Percentiles rank a stretch among this genome's conserved stretches.
Evolutionary conservation across 768 basidiomycete species (phyloP).

Genomic region (Rhizopogon roseolus): DNA sequence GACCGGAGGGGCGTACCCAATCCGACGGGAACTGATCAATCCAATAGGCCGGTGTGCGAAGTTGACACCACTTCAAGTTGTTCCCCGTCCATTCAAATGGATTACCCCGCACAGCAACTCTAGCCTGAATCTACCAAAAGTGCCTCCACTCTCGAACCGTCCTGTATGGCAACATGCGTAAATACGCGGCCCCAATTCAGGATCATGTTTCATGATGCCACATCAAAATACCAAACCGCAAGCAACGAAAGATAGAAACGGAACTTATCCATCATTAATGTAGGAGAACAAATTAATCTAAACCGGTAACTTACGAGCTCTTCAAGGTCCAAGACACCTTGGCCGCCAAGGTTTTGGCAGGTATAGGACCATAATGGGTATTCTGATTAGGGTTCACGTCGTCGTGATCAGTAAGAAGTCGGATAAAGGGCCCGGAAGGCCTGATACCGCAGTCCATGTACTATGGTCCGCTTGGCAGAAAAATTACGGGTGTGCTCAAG

Average conservation of each 20-base stretch:
- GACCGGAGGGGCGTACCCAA: constrained; percentile 15
- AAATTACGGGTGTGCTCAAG: background rate
- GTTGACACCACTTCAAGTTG: constrained; percentile 14
- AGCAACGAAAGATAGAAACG: background rate
- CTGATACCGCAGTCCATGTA: constrained; percentile 9
- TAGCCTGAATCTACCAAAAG: constrained; percentile 17
- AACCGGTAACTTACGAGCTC: background rate
- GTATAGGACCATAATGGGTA: constrained; percentile 10
- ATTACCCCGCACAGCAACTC: constrained; percentile 22
- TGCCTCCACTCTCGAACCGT: constrained; percentile 8
- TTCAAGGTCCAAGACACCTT: constrained; percentile 3
- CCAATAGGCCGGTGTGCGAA: constrained; percentile 20
- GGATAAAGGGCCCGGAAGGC: constrained; percentile 7
- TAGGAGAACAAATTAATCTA: constrained; percentile 4
- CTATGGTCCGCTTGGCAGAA: background rate
- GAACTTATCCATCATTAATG: constrained; percentile 9
- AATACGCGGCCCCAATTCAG: constrained; percentile 1
- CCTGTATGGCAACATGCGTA: constrained; percentile 4
- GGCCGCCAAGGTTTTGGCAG: constrained; percentile 8
- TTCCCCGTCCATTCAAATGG: constrained; percentile 14
- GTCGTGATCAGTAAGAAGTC: constrained; percentile 5
- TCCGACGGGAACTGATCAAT: constrained; percentile 5
- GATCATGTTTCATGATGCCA: background rate
- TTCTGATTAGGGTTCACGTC: constrained; percentile 3
- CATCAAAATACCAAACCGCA: background rate